Base-by-base conservation (phyloP, 345 rosid species). In the Euphorbia lathyris region DNA sequence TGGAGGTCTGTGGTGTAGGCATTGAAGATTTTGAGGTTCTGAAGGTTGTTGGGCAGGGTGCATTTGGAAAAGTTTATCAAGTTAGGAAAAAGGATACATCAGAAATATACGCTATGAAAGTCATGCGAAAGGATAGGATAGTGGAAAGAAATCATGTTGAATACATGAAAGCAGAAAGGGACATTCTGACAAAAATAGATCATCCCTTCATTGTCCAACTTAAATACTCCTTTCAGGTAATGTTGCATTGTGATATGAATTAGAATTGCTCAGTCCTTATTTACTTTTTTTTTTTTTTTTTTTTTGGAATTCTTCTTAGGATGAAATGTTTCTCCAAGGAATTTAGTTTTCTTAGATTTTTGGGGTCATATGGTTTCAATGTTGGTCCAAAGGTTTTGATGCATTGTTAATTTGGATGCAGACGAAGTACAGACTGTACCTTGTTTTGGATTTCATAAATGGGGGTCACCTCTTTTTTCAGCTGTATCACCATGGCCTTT, bases 391-490 rank as follows among this genome's bases (percentile, higher is more conserved):
- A 17, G 36, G 40, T 23, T 16, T 17, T 63, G 20, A 63, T 70
- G 25, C 26, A 5, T 55, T 75, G 19, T 63, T 82, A 0, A 0
- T 84, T 69, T 3, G 20, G 32, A 16, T 74, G 83, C 96, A 94
- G 98, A 91, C 97, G 23, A 91, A 94, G 71, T 94, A 94, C 48
- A 82, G 97, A 72, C 75, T 94, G 4, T 91, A 90, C 74, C 97
- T 91, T 17, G 91, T 94, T 78, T 75, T 94, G 22, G 98, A 94
- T 81, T 94, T 94, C 80, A 84, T 94, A 47, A 94, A 94, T 48
- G 98, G 98, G 17, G 98, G 97, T 6, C 98, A 94, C 81, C 92
- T 94, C 1, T 94, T 94, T 78, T 94, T 94, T 79, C 98, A 94
- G 88, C 96, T 94, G 62, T 87, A 90, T 78, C 84, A 87, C 73